phyloP scores from a whole-genome alignment of 495 filamentous ascomycete genomes.

The Penicillium tannophilum region DNA sequence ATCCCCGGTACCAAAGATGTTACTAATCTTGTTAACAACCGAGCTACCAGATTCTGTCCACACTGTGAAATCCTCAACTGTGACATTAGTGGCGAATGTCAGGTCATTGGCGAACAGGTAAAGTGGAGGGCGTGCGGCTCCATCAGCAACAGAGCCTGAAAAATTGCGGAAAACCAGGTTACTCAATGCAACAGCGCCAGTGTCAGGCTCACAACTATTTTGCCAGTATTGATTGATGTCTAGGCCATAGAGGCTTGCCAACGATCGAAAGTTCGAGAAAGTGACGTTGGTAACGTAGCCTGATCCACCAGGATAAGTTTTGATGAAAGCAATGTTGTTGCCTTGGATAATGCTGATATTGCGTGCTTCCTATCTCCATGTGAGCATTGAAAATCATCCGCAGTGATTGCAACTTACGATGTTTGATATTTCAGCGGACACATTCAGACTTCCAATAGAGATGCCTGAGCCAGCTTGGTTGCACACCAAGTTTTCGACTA shows the following conservation, averaged over 20 bases:
- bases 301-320: slow-evolving; percentile 55
- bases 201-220: slow-evolving; percentile 33
- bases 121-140: slow-evolving; percentile 47
- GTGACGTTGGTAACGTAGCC: slow-evolving; percentile 52
- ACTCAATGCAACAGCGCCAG: slow-evolving; percentile 44
- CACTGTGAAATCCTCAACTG: slow-evolving; percentile 48
- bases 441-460: slow-evolving; percentile 46
- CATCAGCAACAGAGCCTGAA: slow-evolving; percentile 48
- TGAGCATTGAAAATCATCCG: neutral
- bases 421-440: slow-evolving; percentile 29
- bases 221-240: slow-evolving; percentile 59
- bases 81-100: slow-evolving; percentile 41
- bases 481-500: slow-evolving; percentile 53
- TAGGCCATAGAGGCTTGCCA: slow-evolving; percentile 43
- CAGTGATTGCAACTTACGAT: slow-evolving; percentile 23
- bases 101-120: slow-evolving; percentile 43
- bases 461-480: slow-evolving; percentile 50
- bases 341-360: slow-evolving; percentile 45
- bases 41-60: slow-evolving; percentile 52
- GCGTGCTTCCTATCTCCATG: slow-evolving; percentile 26
- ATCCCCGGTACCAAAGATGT: slow-evolving; percentile 48
- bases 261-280: slow-evolving; percentile 56
- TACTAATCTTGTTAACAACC: slow-evolving; percentile 46
- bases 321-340: slow-evolving; percentile 61
- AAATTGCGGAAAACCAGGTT: slow-evolving; percentile 48